Percentiles rank a stretch among this genome's conserved stretches.
Conservation (phyloP, 352 stramenopile species). For the Albugo candida region DNA sequence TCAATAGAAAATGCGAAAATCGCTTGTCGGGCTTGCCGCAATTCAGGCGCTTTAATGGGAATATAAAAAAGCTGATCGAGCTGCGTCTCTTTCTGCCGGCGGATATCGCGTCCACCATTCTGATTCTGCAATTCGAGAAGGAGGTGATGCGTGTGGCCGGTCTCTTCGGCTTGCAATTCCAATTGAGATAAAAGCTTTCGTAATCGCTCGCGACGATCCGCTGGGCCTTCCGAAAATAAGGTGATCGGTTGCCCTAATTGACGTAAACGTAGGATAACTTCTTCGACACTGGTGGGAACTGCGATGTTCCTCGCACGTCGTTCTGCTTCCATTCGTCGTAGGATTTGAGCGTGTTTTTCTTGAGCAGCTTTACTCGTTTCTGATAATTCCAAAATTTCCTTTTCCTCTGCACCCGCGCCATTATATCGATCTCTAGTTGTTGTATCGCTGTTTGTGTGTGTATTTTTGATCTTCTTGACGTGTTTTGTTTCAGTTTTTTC, state of each 20-base stretch:
- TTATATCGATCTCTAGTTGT: constrained; percentile 11
- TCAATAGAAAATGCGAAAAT: constrained; percentile 70
- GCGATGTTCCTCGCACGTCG: constrained; percentile 77
- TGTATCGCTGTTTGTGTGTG: no score
- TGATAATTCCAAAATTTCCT: constrained; percentile 66
- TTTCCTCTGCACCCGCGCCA: constrained; percentile 38
- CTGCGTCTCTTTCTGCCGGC: constrained; percentile 11
- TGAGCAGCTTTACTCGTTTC: constrained; percentile 65
- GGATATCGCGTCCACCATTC: constrained; percentile 2
- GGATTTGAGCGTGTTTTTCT: constrained; percentile 73
- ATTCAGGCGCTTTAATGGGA: constrained; percentile 38
- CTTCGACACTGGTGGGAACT: constrained; percentile 83
- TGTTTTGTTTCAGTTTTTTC: no score
- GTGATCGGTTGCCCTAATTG: constrained; percentile 83
- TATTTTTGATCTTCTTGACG: no score
- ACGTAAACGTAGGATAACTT: constrained; percentile 82
- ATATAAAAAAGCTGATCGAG: constrained; percentile 76
- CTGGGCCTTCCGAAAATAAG: constrained; percentile 90
- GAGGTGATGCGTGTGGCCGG: constrained; percentile 33
- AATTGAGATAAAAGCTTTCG: constrained; percentile 74
- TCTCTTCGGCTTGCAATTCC: constrained; percentile 52
- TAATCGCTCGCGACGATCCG: constrained; percentile 86
- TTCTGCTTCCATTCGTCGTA: constrained; percentile 81
- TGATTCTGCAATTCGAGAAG: constrained; percentile 29
- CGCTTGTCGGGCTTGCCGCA: constrained; percentile 63